Percentiles rank a stretch among this genome's conserved stretches.
Evolutionary conservation across 116 monocot genomes (phyloP).

Genomic region (Papilionanthe hybrid): DNA sequence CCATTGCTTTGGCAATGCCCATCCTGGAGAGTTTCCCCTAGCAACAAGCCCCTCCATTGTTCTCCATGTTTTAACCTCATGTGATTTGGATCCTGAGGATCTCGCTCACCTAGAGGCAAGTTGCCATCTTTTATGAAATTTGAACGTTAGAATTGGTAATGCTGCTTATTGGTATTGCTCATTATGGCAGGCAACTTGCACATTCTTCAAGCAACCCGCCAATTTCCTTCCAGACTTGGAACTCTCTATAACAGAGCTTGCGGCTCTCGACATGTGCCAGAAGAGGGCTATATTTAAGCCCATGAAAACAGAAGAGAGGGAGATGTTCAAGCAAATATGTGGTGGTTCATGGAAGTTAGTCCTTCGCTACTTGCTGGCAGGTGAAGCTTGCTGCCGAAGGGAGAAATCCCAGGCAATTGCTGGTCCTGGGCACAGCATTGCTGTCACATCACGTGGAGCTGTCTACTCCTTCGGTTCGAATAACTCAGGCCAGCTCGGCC

Average conservation of each 20-base stretch:
- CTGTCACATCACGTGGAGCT: conserved; percentile 56
- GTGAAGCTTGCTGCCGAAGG: conserved; percentile 67
- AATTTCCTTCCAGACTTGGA: conserved; percentile 63
- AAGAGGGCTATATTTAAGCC: conserved; percentile 76
- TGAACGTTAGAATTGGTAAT: conserved; percentile 19
- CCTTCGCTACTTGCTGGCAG: conserved; percentile 75
- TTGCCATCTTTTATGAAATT: conserved; percentile 4
- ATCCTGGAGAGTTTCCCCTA: conserved; percentile 86
- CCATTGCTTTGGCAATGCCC: conserved; percentile 58
- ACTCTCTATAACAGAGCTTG: conserved; percentile 80
- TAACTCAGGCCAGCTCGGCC: conserved; percentile 87
- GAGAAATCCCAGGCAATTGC: conserved; percentile 91
- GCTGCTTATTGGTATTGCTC: conserved; percentile 30
- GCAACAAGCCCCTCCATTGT: conserved; percentile 77
- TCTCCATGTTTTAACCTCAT: conserved; percentile 82
- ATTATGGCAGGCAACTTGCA: conserved; percentile 73
- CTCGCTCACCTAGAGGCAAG: conserved; percentile 94
- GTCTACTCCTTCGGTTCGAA: conserved; percentile 90
- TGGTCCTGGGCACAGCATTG: conserved; percentile 93
- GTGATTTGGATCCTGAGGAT: conserved; percentile 73
- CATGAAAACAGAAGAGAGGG: conserved; percentile 46
- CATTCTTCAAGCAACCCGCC: conserved; percentile 79
- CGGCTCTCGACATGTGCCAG: conserved; percentile 80
- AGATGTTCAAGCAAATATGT: conserved; percentile 46
- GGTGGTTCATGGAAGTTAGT: conserved; percentile 89